Evolutionary conservation across 768 basidiomycete genomes (phyloP), one percentile per base, ranked within the genome.

Genomic region (Collybia sordida): DNA sequence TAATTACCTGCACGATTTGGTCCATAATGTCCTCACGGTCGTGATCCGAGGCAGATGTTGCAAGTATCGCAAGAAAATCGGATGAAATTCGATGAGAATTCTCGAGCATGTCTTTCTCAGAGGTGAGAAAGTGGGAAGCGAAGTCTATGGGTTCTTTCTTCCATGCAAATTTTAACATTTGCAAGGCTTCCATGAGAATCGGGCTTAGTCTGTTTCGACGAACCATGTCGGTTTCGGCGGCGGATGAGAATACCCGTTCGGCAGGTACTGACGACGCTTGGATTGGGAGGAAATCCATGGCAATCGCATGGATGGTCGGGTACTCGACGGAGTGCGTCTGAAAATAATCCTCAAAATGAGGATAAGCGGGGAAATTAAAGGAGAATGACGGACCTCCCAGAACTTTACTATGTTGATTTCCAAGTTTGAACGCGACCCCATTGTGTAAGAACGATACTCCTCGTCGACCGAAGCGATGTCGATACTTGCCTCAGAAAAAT

Each of bases 191-290:
- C 58, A 61, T 61, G 6, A 59, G 31, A 6, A 27, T n/a, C 3
- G 60, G 55, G 15, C 24, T 38, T 22, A 61, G 47, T 4, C 50
- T 44, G 34, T 56, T 59, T 6, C 55, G 40, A 6, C 42, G 34
- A 7, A 24, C 36, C 17, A 54, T 54, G 23, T 54, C 50, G 5
- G 55, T 59, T 31, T 56, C 52, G 6, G 37, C 42, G 22, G 46
- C 50, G 5, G 55, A 61, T n/a, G 55, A 61, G 38, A 61, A 61
- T 2, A 54, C 51, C 8, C 53, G 41, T 51, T 61, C 55, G 24
- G 41, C 53, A 8, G 59, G 59, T 6, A 60, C 56, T 14, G 57
- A 47, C 0, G 57, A 58, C 14, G 54, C 59, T 42, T 60, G 57
- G 18, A 51, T 54, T 3, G 42, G 22, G 1, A 54, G 45, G 39